Percentiles rank a stretch among this genome's conserved stretches.
Evolutionary conservation across 768 basidiomycete genomes (phyloP).

Genomic region (Tubosaeta brunneosetosa): DNA sequence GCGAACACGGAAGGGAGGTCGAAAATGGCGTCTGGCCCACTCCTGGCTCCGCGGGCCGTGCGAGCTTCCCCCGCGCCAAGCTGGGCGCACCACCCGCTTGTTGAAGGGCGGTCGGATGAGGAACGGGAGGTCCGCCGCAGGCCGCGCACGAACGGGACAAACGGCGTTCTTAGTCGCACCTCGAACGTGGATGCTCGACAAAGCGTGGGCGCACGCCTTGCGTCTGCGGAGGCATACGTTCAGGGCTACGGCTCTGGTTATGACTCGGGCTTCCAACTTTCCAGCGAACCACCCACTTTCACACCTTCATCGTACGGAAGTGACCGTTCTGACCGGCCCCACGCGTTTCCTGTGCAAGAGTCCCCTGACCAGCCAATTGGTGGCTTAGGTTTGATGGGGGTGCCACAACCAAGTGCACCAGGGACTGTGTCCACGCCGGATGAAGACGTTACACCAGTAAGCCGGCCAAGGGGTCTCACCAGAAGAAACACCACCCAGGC

Average conservation of each 20-base stretch:
- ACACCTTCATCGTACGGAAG: slow-evolving; percentile 20
- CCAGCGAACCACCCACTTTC: slow-evolving; percentile 13
- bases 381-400: slow-evolving; percentile 26
- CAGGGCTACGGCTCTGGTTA: slow-evolving; percentile 36
- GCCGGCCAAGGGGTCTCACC: slow-evolving; percentile 14
- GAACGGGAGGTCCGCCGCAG: slow-evolving; percentile 20
- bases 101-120: slow-evolving; percentile 30
- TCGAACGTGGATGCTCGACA: slow-evolving; percentile 2
- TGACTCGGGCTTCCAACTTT: slow-evolving; percentile 23
- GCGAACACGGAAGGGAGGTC: slow-evolving; percentile 17
- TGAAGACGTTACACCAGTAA: slow-evolving; percentile 25
- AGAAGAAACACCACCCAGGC: slow-evolving; percentile 25
- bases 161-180: neutral
- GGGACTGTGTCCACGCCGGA: slow-evolving; percentile 27
- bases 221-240: slow-evolving; percentile 35
- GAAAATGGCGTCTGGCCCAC: slow-evolving; percentile 32
- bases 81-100: slow-evolving; percentile 27
- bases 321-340: slow-evolving; percentile 14
- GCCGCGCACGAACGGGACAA: slow-evolving; percentile 9
- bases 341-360: slow-evolving; percentile 26
- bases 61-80: slow-evolving; percentile 24
- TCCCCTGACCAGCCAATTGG: slow-evolving; percentile 25
- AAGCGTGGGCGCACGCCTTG: slow-evolving; percentile 17
- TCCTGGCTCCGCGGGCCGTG: slow-evolving; percentile 30
- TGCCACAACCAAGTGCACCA: slow-evolving; percentile 16